Conservation (phyloP, 352 stramenopile genomes). For the Plasmopara muralis region DNA sequence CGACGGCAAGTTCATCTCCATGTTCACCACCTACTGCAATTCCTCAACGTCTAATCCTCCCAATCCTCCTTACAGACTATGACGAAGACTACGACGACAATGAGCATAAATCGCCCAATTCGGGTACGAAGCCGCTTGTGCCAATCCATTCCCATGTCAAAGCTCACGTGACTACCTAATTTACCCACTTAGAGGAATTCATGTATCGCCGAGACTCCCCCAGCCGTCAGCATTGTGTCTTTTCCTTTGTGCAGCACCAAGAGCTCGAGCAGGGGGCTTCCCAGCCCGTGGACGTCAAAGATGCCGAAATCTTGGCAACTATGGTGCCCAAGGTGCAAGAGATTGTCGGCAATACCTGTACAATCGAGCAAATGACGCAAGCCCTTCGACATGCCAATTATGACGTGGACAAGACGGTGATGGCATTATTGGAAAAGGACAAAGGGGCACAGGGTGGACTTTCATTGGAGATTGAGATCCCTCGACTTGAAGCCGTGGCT, state of each 20-base stretch:
- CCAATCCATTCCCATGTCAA: neutral
- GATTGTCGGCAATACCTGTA: slow-evolving; percentile 46
- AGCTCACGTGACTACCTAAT: neutral
- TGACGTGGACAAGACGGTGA: slow-evolving; percentile 66
- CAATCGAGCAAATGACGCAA: slow-evolving; percentile 51
- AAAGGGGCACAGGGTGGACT: slow-evolving; percentile 27
- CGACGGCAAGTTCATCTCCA: slow-evolving; percentile 37
- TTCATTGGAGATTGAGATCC: too few relatives aligned
- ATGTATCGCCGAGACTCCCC: slow-evolving; percentile 80
- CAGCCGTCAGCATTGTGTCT: slow-evolving; percentile 66
- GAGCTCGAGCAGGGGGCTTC: slow-evolving; percentile 4
- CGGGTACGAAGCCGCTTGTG: slow-evolving; percentile 29
- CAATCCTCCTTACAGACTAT: slow-evolving; percentile 38
- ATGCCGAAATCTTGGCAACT: slow-evolving; percentile 42
- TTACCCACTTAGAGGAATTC: slow-evolving; percentile 46
- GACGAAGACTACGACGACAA: slow-evolving; percentile 68
- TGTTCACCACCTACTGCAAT: neutral
- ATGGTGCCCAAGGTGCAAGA: slow-evolving; percentile 55
- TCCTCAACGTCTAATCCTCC: neutral
- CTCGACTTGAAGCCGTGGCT: slow-evolving; percentile 50
- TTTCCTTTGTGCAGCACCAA: slow-evolving; percentile 70
- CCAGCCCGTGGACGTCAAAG: slow-evolving; percentile 31
- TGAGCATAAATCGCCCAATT: slow-evolving; percentile 50
- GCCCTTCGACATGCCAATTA: slow-evolving; percentile 71
- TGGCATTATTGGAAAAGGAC: slow-evolving; percentile 63